Percentiles rank a stretch among this genome's conserved stretches.
phyloP scores from a whole-genome alignment of 768 basidiomycete genomes.

The Phanerochaete carnosa region DNA sequence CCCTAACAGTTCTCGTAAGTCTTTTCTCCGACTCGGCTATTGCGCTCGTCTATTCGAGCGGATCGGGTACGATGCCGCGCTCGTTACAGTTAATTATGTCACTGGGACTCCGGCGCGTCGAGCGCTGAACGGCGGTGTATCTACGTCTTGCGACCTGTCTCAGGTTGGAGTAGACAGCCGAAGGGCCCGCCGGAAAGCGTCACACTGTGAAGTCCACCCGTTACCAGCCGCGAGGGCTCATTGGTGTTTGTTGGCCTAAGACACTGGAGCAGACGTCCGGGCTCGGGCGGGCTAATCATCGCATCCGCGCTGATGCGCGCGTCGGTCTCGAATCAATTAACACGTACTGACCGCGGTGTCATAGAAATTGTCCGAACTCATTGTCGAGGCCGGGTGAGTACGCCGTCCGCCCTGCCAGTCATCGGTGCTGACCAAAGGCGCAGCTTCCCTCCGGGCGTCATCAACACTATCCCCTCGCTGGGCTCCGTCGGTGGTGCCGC shows the following conservation, averaged over 20 bases:
- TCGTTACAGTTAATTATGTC: too few species aligned
- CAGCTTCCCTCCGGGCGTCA: constrained; percentile 87
- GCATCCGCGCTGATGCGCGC: not conserved
- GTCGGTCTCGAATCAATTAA: not conserved
- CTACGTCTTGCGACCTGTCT: too few species aligned
- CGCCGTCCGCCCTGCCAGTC: not conserved
- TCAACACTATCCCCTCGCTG: constrained; percentile 84
- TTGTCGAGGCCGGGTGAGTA: constrained; percentile 77
- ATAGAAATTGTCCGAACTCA: constrained; percentile 79
- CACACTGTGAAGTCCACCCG: not conserved
- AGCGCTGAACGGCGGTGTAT: too few species aligned
- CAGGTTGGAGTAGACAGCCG: too few species aligned
- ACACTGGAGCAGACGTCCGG: not conserved
- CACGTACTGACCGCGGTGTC: not conserved
- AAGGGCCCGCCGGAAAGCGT: not conserved
- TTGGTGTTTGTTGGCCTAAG: not conserved
- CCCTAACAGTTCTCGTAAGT: constrained; percentile 73
- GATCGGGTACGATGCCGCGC: too few species aligned
- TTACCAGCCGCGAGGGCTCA: not conserved
- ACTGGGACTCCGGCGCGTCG: too few species aligned
- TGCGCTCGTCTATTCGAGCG: too few species aligned
- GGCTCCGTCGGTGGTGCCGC: constrained; percentile 84
- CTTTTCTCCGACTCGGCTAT: not conserved
- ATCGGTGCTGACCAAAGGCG: constrained; percentile 1
- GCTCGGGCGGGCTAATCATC: not conserved